Conservation (phyloP, 2,329 filamentous ascomycete species). For the Blumeriella jaapii region DNA sequence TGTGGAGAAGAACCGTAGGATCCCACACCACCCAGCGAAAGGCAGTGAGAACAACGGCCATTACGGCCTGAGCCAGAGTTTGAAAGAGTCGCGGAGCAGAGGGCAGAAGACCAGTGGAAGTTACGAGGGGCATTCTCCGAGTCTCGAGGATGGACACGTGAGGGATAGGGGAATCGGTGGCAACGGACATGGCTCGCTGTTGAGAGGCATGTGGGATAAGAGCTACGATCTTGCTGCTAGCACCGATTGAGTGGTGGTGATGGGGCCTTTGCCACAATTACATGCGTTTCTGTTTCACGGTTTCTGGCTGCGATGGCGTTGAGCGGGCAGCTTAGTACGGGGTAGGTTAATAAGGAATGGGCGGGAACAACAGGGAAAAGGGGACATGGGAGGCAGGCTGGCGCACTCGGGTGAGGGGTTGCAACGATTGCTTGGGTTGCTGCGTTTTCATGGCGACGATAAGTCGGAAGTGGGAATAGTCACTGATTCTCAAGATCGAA, state of each 20-base stretch:
- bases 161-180: slow-evolving; percentile 36
- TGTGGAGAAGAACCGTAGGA: slow-evolving; percentile 38
- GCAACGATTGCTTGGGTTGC: too few relatives aligned
- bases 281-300: not conserved
- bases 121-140: slow-evolving; percentile 13
- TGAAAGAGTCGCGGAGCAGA: slow-evolving; percentile 24
- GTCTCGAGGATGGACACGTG: slow-evolving; percentile 9
- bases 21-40: slow-evolving; percentile 31
- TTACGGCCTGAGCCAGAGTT: slow-evolving; percentile 32
- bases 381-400: not conserved
- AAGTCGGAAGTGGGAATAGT: too few relatives aligned
- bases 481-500: not conserved
- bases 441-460: too few relatives aligned
- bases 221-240: slow-evolving; percentile 45
- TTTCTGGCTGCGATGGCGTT: too few relatives aligned
- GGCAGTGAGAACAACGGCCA: slow-evolving; percentile 23
- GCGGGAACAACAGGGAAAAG: too few relatives aligned
- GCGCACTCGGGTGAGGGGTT: not conserved
- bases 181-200: slow-evolving; percentile 35
- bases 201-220: slow-evolving; percentile 52
- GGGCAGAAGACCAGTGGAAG: slow-evolving; percentile 8
- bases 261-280: not conserved
- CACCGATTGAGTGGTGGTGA: slow-evolving; percentile 18
- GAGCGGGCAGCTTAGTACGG: too few relatives aligned
- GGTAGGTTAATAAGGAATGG: too few relatives aligned